These are phyloP conservation scores for Nitzschia sp. DNA, from an alignment of 108 stramenopile genomes.

Conservation along the genomic window DNA sequence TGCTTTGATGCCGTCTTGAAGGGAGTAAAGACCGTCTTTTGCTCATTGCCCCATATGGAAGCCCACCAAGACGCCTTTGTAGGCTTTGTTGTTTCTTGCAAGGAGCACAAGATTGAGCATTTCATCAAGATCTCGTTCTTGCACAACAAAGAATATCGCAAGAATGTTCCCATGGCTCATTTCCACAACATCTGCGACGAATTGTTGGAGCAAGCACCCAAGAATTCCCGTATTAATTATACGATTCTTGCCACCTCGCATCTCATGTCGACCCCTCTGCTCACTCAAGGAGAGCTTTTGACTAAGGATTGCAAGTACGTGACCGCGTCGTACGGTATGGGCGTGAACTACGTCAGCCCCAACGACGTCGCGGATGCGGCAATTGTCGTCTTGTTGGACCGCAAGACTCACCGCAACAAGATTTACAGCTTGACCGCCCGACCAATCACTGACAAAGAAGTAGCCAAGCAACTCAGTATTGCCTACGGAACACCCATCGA, in stretches of 20 bases:
- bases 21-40: conserved; percentile 57
- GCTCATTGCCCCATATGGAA: conserved; percentile 39
- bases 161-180: conserved; percentile 37
- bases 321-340: conserved; percentile 48
- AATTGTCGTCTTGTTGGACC: conserved; percentile 39
- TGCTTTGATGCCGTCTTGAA: conserved; percentile 30
- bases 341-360: conserved; percentile 61
- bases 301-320: conserved; percentile 35
- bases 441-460: conserved; percentile 43
- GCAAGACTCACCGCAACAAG: conserved; percentile 49
- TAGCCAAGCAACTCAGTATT: conserved; percentile 35
- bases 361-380: conserved; percentile 64
- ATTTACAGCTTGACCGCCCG: conserved; percentile 52
- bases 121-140: conserved; percentile 57
- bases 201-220: conserved; percentile 25
- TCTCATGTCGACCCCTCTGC: conserved; percentile 51
- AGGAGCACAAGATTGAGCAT: conserved; percentile 50
- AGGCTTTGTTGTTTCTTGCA: conserved; percentile 36
- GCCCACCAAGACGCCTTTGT: conserved; percentile 40
- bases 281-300: conserved; percentile 31
- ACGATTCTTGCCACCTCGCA: conserved; percentile 49
- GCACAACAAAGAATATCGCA: conserved; percentile 18
- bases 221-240: conserved; percentile 34
- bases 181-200: conserved; percentile 48
- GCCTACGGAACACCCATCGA: conserved; percentile 27